Base-by-base conservation (phyloP, 805 yeast genomes). In the Yamadazyma sp. region DNA sequence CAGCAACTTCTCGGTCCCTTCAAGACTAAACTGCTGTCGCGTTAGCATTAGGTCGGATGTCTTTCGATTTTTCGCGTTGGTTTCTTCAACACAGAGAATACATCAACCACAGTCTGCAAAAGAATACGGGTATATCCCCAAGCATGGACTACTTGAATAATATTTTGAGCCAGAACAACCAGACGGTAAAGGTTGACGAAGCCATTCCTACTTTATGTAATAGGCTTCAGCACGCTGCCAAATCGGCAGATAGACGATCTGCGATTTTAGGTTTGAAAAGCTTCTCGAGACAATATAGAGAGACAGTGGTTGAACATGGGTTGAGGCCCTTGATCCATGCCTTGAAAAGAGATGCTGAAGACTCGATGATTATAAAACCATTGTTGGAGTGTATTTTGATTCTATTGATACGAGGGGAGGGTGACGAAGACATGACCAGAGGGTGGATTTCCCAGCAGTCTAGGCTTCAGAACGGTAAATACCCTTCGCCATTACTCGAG, bases 231-330 rank as follows among this genome's bases (percentile, higher is more conserved):
- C 88, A 93, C 62, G 82, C 97, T 3, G 82, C 84, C 0, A 61
- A 85, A 45, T 71, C 93, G 2, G 79, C 84, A 19, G 99, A 93
- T 61, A 71, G 97, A 45, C 68, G 95, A 37, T 91, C 96, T 1
- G 98, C 98, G 0, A 85, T 91, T 3, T 70, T 91, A 24, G 91
- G 95, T 0, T 67, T 93, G 45, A 90, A 91, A 55, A 85, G 95
- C 28, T 89, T 88, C 57, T 79, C 95, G 42, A 72, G 97, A 39
- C 87, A 88, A 50, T 88, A 83, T 57, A 68, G 99, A 44, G 99
- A 93, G 59, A 70, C 82, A 2, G 97, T 93, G 2, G 87, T 90
- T 31, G 95, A 95, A 23, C 78, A 82, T 42, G 97, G 95, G 2
- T 67, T 90, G 22, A 71, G 88, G 40, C 85, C 89, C 1, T 64